phyloP scores from a whole-genome alignment of 2,329 filamentous ascomycete genomes.

The Knufia fluminis region DNA sequence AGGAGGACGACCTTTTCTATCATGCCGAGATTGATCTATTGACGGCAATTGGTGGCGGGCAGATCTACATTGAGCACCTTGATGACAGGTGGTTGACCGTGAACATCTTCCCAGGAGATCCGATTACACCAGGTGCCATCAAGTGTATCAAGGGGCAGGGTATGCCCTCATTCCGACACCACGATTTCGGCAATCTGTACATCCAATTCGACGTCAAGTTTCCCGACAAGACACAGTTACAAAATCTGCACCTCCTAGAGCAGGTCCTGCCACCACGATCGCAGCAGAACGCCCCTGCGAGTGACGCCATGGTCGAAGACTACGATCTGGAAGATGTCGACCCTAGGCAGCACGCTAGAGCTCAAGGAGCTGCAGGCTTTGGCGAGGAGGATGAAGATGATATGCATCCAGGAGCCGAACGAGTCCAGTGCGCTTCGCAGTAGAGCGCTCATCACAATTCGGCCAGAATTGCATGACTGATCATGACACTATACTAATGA shows the following conservation, averaged over 20 bases:
- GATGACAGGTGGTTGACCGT: constrained; percentile 95
- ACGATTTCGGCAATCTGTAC: constrained; percentile 92
- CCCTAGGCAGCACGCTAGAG: constrained; percentile 52
- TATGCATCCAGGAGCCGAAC: constrained; percentile 39
- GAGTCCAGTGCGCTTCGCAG: constrained; percentile 45
- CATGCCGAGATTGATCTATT: constrained; percentile 92
- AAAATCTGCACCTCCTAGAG: constrained; percentile 70
- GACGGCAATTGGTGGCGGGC: constrained; percentile 85
- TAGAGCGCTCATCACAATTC: constrained; percentile 26
- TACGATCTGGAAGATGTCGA: constrained; percentile 82
- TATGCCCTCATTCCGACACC: constrained; percentile 93
- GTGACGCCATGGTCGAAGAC: constrained; percentile 84
- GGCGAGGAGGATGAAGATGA: constrained; percentile 59
- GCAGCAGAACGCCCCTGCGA: constrained; percentile 57
- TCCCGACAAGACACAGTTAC: constrained; percentile 60
- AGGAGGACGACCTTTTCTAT: constrained; percentile 93
- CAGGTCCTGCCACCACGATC: constrained; percentile 69
- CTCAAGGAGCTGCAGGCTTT: constrained; percentile 53
- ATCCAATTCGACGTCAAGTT: constrained; percentile 98
- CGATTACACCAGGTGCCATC: constrained; percentile 79
- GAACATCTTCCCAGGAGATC: constrained; percentile 86
- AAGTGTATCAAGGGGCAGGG: constrained; percentile 95
- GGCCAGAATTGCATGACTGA: neutral
- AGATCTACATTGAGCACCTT: constrained; percentile 87
- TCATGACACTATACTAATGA: neutral